Percentiles rank a stretch among this genome's conserved stretches.
Evolutionary conservation across 176 grass and related monocot species (phyloP).

Genomic region (Elaeis guineensis): DNA sequence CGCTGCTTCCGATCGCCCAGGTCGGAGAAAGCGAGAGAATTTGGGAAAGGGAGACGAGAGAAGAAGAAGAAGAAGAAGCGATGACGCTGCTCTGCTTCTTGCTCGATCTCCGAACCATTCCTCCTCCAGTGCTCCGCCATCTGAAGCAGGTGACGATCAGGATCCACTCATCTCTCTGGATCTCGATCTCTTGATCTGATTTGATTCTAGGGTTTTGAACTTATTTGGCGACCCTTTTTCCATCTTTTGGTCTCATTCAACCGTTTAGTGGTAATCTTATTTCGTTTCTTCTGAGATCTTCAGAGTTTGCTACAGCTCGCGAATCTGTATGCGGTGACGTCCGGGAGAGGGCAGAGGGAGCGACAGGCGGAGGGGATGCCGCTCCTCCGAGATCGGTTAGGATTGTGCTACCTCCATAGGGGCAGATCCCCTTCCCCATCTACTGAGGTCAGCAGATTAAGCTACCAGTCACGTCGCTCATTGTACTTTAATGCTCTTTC

Average conservation of each 20-base stretch:
- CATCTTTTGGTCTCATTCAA: background rate
- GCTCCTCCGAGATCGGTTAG: conserved; percentile 54
- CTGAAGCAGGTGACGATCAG: conserved; percentile 51
- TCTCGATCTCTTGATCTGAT: background rate
- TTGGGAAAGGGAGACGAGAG: background rate
- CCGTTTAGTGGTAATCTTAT: background rate
- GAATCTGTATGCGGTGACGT: conserved; percentile 64
- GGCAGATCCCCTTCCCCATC: conserved; percentile 27
- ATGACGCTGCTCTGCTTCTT: conserved; percentile 96
- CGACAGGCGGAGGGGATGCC: conserved; percentile 4
- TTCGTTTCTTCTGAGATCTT: background rate
- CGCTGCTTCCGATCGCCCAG: too few relatives aligned
- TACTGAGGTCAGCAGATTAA: conserved; percentile 33
- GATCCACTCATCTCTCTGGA: background rate
- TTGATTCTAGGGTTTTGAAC: background rate
- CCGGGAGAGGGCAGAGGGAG: conserved; percentile 5
- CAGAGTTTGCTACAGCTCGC: conserved; percentile 79
- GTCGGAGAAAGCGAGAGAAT: too few relatives aligned
- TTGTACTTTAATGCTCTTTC: background rate
- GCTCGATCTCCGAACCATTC: conserved; percentile 77
- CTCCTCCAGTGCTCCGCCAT: conserved; percentile 43
- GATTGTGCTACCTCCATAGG: conserved; percentile 55
- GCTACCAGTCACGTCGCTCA: background rate
- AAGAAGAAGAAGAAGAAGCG: background rate
- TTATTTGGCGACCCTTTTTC: background rate